Percentiles rank a stretch among this genome's conserved stretches.
These are phyloP conservation scores for Hypholoma sublateritium DNA, from an alignment of 768 basidiomycete species.

Conservation along the genomic window DNA sequence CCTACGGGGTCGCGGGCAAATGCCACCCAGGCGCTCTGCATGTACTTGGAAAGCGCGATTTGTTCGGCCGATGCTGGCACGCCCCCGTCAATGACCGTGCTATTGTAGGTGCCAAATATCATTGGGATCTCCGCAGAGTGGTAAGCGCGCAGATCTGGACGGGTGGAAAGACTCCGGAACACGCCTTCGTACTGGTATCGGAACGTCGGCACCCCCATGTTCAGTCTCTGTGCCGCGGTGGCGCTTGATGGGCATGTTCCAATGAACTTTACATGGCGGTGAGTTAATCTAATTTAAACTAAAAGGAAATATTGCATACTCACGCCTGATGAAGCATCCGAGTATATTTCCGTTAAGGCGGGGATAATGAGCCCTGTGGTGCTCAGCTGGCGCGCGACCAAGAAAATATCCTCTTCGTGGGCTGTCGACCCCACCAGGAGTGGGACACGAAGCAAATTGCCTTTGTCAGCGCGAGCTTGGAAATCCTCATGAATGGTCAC, in stretches of 20 bases:
- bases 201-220: conserved; percentile 28
- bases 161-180: conserved; percentile 34
- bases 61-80: conserved; percentile 16
- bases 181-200: conserved; percentile 31
- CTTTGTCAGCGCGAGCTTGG: conserved; percentile 18
- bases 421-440: conserved; percentile 29
- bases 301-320: neutral
- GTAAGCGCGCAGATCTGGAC: conserved; percentile 34
- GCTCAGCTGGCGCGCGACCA: conserved; percentile 25
- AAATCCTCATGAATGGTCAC: conserved; percentile 33
- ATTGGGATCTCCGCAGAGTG: conserved; percentile 40
- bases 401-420: conserved; percentile 35
- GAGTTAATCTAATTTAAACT: conserved; percentile 14
- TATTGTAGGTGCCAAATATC: conserved; percentile 37
- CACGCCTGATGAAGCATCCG: conserved; percentile 31
- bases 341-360: conserved; percentile 26
- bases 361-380: conserved; percentile 26
- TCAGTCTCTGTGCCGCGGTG: conserved; percentile 24
- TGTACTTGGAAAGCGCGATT: conserved; percentile 31
- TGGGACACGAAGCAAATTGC: conserved; percentile 31
- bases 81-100: conserved; percentile 9
- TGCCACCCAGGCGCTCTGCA: conserved; percentile 40
- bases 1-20: conserved; percentile 37
- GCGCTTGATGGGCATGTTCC: conserved; percentile 29
- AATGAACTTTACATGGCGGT: conserved; percentile 8